A percentile compares a stretch with the other conserved stretches of the same genome.
Evolutionary conservation across 805 yeast species (phyloP).

Genomic region (Candida coleopterorum): DNA sequence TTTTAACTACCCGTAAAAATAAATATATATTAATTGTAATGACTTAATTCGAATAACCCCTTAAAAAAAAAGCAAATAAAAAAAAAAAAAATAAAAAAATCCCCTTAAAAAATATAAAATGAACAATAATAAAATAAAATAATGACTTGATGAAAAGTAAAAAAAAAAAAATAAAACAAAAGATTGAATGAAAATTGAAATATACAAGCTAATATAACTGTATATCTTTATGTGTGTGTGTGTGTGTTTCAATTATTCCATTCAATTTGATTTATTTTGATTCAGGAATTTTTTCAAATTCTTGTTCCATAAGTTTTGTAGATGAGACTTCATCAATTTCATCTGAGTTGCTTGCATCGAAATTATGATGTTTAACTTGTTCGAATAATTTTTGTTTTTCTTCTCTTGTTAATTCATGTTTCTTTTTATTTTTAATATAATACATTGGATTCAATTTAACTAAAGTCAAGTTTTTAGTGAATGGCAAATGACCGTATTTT

Average conservation of each 20-base stretch:
- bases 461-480: slow-evolving; percentile 37
- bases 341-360: slow-evolving; percentile 6
- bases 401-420: slow-evolving; percentile 44
- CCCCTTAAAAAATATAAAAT: no score
- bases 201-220: not conserved
- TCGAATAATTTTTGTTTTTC: slow-evolving; percentile 51
- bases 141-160: not conserved
- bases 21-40: slow-evolving; percentile 1
- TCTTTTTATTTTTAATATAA: slow-evolving; percentile 30
- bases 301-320: slow-evolving; percentile 4
- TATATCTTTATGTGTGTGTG: slow-evolving; percentile 6
- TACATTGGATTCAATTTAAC: slow-evolving; percentile 31
- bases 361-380: slow-evolving; percentile 14
- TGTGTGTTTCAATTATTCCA: not conserved
- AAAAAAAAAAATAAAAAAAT: not conserved
- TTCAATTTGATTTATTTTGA: not conserved
- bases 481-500: slow-evolving; percentile 72
- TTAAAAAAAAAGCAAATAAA: slow-evolving; percentile 1
- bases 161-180: no score
- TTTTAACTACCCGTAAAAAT: slow-evolving; percentile 6
- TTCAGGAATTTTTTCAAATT: not conserved
- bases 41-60: slow-evolving; percentile 5
- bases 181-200: no score
- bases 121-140: slow-evolving; percentile 1
- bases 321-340: slow-evolving; percentile 7